Conservation (phyloP, 305 asterid species). For the Solanum hybrid region DNA sequence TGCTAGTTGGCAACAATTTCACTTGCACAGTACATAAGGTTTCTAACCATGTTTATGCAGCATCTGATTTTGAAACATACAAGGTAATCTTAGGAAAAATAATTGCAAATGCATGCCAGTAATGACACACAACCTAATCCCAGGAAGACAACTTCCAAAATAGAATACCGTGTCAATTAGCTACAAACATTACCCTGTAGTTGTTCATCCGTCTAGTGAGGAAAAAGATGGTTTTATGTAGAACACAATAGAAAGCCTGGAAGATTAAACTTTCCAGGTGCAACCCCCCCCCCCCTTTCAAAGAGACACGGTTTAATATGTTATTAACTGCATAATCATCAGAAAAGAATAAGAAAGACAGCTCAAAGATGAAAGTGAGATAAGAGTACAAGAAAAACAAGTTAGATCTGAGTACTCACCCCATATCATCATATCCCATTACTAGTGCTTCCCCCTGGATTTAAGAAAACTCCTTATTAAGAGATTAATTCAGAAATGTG, state of each 20-base stretch:
- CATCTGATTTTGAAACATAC: not conserved
- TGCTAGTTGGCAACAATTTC: not conserved
- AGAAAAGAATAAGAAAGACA: not conserved
- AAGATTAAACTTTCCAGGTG: not conserved
- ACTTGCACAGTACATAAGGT: not conserved
- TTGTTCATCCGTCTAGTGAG: not conserved
- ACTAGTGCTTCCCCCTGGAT: conserved; percentile 98
- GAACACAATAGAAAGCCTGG: not conserved
- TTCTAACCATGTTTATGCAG: not conserved
- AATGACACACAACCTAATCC: not conserved
- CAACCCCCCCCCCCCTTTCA: not conserved
- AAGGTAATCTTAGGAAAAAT: not conserved
- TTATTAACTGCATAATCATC: not conserved
- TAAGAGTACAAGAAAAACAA: not conserved
- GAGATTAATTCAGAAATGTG: conserved; percentile 19
- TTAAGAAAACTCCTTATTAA: conserved; percentile 6
- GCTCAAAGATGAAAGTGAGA: not conserved
- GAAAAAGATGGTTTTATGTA: not conserved
- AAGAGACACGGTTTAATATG: not conserved
- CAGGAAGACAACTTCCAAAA: not conserved
- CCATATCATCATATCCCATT: conserved; percentile 99
- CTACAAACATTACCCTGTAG: not conserved
- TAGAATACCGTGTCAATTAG: not conserved
- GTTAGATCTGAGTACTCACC: conserved; percentile 44
- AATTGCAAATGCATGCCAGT: not conserved